Conservation (phyloP, 2,329 filamentous ascomycete species). For the Rhexocercosporidium sp. region DNA sequence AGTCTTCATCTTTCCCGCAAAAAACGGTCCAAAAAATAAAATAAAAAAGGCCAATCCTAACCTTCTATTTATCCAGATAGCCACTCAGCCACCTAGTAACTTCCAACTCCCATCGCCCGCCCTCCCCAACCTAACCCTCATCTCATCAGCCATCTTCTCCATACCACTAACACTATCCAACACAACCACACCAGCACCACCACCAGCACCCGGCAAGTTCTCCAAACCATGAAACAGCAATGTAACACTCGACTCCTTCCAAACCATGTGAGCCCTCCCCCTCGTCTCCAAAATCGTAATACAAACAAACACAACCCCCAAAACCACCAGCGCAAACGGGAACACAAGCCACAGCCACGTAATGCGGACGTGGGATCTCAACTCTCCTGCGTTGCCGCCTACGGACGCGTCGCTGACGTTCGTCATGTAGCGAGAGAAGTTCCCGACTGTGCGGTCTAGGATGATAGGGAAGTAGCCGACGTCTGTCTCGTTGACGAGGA, state of each 20-base stretch:
- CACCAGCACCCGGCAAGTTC: not conserved
- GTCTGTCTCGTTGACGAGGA: too few species aligned
- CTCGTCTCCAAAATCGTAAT: not conserved
- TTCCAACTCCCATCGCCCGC: not conserved
- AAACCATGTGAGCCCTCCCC: not conserved
- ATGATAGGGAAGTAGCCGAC: too few species aligned
- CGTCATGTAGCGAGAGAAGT: too few species aligned
- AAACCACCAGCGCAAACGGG: not conserved
- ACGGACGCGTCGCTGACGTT: too few species aligned
- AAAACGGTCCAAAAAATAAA: too few species aligned
- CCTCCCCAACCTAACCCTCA: not conserved
- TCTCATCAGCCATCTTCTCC: not conserved
- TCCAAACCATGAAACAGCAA: not conserved
- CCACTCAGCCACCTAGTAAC: not conserved
- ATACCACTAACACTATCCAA: not conserved
- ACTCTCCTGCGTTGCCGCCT: too few species aligned
- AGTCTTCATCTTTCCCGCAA: not conserved
- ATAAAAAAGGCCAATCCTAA: too few species aligned
- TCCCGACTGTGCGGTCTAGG: too few species aligned
- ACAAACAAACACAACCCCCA: not conserved
- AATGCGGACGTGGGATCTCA: too few species aligned
- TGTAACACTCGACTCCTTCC: not conserved
- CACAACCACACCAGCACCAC: not conserved
- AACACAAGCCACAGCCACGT: not conserved
- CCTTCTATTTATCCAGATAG: too few species aligned